Percentiles rank a stretch among this genome's conserved stretches.
Conservation (phyloP, 805 yeast genomes). For the Lachancea mirantina region DNA sequence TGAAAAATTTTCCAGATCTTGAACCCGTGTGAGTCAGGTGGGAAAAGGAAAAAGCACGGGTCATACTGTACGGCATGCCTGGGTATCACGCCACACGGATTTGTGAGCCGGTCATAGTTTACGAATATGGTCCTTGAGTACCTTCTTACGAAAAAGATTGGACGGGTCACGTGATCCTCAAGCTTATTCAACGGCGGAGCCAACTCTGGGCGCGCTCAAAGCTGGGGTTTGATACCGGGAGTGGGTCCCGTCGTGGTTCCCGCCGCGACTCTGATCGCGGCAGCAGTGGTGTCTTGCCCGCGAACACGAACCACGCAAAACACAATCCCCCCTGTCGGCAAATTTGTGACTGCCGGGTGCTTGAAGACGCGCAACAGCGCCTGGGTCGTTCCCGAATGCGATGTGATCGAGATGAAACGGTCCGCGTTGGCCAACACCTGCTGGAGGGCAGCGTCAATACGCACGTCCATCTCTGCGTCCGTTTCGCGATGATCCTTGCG, state of each 20-base stretch:
- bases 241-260: not conserved
- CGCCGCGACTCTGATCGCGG: not conserved
- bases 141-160: too few relatives aligned
- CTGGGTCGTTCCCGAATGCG: constrained; percentile 57
- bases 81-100: too few relatives aligned
- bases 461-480: constrained; percentile 40
- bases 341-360: constrained; percentile 47
- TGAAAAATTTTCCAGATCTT: too few relatives aligned
- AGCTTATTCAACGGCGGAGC: too few relatives aligned
- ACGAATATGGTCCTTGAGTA: too few relatives aligned
- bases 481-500: constrained; percentile 42
- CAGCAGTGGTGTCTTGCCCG: not conserved
- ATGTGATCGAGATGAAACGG: constrained; percentile 41
- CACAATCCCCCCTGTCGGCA: constrained; percentile 61
- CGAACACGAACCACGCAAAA: constrained; percentile 43
- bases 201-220: not conserved
- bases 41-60: too few relatives aligned
- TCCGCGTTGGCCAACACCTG: constrained; percentile 32
- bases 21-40: too few relatives aligned
- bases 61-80: too few relatives aligned
- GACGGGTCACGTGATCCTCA: too few relatives aligned
- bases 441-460: constrained; percentile 34
- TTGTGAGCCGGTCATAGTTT: too few relatives aligned
- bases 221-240: too few relatives aligned
- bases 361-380: constrained; percentile 43